A percentile compares a stretch with the other conserved stretches of the same genome.
These are phyloP conservation scores for Monosporascus sp. DNA, from an alignment of 2,329 filamentous ascomycete species.

Conservation along the genomic window DNA sequence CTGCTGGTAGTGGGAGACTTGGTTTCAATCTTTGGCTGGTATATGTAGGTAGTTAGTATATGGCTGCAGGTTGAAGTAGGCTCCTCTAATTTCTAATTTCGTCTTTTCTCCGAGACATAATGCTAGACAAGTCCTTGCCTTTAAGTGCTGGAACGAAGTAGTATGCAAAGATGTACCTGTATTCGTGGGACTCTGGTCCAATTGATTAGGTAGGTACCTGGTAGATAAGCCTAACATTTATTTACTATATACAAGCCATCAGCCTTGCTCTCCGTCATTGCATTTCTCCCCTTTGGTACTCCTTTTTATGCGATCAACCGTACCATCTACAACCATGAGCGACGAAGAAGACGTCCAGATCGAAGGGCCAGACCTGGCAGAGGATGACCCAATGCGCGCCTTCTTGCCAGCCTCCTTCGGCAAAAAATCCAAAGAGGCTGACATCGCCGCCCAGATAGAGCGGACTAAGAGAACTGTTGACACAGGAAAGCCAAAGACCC, in stretches of 20 bases:
- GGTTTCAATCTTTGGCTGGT: too few relatives aligned
- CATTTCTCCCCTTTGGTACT: conserved; percentile 2
- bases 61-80: too few relatives aligned
- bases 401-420: conserved; percentile 83
- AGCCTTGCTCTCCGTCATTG: conserved; percentile 2
- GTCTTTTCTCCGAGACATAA: too few relatives aligned
- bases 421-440: conserved; percentile 67
- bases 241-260: neutral
- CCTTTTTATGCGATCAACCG: neutral
- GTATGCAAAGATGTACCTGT: too few relatives aligned
- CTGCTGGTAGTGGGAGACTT: too few relatives aligned
- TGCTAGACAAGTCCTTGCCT: too few relatives aligned
- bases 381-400: conserved; percentile 65
- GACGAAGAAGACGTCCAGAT: conserved; percentile 57
- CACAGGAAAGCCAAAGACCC: conserved; percentile 24
- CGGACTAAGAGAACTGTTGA: conserved; percentile 60
- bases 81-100: too few relatives aligned
- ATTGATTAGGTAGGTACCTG: too few relatives aligned
- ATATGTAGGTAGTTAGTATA: too few relatives aligned
- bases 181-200: too few relatives aligned
- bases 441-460: conserved; percentile 77
- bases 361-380: conserved; percentile 48
- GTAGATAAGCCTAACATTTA: neutral
- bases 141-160: too few relatives aligned
- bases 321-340: conserved; percentile 40